Evolutionary conservation across 139 green algal genomes (phyloP).

Genomic region (Coelastrella sp.): DNA sequence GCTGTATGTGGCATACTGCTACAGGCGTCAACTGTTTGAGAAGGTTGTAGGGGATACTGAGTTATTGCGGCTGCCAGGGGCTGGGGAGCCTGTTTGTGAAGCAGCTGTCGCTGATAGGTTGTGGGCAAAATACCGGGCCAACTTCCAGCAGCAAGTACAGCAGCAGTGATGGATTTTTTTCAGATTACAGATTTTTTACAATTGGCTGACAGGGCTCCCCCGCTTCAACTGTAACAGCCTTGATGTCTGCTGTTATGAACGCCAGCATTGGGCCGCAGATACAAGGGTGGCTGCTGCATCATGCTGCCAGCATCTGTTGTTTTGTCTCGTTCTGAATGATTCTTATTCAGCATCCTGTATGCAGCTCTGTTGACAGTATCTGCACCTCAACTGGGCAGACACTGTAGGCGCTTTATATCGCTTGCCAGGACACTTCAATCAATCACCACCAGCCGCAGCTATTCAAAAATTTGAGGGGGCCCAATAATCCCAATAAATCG

Average conservation of each 20-base stretch:
- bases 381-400: no score
- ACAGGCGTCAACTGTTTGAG: constrained; percentile 53
- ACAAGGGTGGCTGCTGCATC: background rate
- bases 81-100: constrained; percentile 33
- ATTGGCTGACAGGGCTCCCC: background rate
- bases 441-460: no score
- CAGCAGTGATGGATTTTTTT: background rate
- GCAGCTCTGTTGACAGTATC: no score
- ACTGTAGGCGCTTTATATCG: no score
- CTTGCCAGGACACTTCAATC: no score
- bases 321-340: no score
- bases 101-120: constrained; percentile 20
- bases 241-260: background rate
- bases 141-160: constrained; percentile 11
- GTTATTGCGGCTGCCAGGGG: constrained; percentile 47
- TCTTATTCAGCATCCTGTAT: no score
- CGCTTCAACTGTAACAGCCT: background rate
- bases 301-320: no score
- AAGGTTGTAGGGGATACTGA: constrained; percentile 52
- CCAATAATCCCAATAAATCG: no score
- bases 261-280: background rate
- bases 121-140: constrained; percentile 20
- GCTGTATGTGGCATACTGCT: constrained; percentile 59
- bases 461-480: no score
- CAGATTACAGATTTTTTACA: background rate